Base-by-base conservation (phyloP, 1,284 basidiomycete species). In the Leccinum fuscescens region DNA sequence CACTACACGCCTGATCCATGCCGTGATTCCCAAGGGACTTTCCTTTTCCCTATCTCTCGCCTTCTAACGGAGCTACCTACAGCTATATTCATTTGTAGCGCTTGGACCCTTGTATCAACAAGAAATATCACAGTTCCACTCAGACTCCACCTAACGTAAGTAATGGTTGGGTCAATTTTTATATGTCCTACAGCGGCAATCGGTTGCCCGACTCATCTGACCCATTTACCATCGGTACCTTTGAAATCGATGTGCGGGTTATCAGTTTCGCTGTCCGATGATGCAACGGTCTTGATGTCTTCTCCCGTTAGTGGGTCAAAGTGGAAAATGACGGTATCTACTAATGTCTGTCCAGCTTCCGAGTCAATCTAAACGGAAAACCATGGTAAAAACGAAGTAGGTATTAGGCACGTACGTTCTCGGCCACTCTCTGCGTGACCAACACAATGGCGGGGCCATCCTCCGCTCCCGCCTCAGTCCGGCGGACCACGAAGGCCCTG, bases 241-340 rank as follows among this genome's bases (percentile, higher is more conserved):
- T 62, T 57, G 4, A 57, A 55, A 31, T 71, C 54, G 39, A 46
- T 6, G 20, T 14, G 53, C 5, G 39, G 27, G 31, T 52, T 33
- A n/a, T 56, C 29, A 4, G 51, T n/a, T 33, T 55, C 60, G 17
- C 4, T 22, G 1, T 44, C 62, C 44, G 58, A 57, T 6, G 68
- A 66, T 31, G 64, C 59, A 22, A 63, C 66, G n/a, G 65, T 67
- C 29, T 60, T 65, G 4, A 78, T 75, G 60, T 89, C 85, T 29
- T 82, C 80, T 24, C 93, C 93, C 0, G 90, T 94, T 49, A 92
- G 74, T 0, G 90, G 90, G 65, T 94, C 82, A 56, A 96, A 76
- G 64, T 93, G 89, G 79, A 88, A 94, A 12, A 89, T 69, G 3
- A 94, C 85, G 0, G 91, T 89, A 65, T 89, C 86, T 15, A 84